A percentile compares a stretch with the other conserved stretches of the same genome.
Evolutionary conservation across 345 rosid genomes (phyloP).

Genomic region (Jatropha curcas): DNA sequence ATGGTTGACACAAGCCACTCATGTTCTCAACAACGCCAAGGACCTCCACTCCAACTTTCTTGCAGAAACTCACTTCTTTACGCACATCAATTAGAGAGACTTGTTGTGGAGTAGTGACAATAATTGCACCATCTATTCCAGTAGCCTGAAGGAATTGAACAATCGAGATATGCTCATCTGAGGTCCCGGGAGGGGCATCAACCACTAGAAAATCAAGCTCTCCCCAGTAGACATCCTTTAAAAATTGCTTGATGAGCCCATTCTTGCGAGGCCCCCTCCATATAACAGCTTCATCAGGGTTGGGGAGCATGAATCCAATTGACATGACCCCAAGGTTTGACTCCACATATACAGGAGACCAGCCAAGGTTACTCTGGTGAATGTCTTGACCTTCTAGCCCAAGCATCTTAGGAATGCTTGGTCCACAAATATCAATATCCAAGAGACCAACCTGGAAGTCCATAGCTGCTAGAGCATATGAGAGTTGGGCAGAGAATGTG

Average conservation of each 20-base stretch:
- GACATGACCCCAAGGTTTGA: constrained; percentile 98
- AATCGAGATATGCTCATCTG: constrained; percentile 93
- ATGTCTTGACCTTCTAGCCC: constrained; percentile 93
- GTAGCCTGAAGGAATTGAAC: constrained; percentile 84
- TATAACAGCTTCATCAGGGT: constrained; percentile 92
- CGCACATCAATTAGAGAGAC: constrained; percentile 93
- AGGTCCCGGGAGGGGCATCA: constrained; percentile 97
- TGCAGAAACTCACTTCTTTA: constrained; percentile 91
- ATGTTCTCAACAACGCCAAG: constrained; percentile 98
- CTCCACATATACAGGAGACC: constrained; percentile 96
- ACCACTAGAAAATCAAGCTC: constrained; percentile 88
- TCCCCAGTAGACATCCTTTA: constrained; percentile 92
- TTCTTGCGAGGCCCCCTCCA: constrained; percentile 98
- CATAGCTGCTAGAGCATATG: constrained; percentile 82
- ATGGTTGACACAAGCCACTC: constrained; percentile 84
- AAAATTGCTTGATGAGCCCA: constrained; percentile 86
- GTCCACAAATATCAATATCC: constrained; percentile 92
- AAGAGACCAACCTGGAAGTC: constrained; percentile 89
- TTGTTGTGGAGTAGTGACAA: constrained; percentile 91
- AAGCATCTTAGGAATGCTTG: constrained; percentile 97
- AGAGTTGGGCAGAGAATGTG: constrained; percentile 89
- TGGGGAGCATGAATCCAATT: constrained; percentile 92
- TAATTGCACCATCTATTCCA: constrained; percentile 89
- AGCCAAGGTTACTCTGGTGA: constrained; percentile 96
- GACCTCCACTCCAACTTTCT: constrained; percentile 79